Base-by-base conservation (phyloP, 1,139 yeast genomes). In the Diutina mesorugosa region DNA sequence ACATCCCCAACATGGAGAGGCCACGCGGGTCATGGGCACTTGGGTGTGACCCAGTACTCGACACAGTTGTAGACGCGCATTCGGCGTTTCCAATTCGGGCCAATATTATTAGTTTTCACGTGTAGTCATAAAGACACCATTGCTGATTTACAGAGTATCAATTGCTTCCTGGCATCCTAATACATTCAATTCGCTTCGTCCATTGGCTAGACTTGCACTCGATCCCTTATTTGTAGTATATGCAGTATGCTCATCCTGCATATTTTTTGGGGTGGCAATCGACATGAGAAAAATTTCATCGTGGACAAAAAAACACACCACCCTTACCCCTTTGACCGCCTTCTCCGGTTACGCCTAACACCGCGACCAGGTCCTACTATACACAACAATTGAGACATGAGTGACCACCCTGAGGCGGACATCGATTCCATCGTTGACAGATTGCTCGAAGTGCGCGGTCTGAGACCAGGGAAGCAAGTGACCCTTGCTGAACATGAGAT, bases 381-480 rank as follows among this genome's bases (percentile, higher is more conserved):
- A 35, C 41, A 35, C 41, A 35, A 12, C 41, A 35, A 35, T 35
- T 35, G 41, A 35, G 41, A 35, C 53, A 72, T 72, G 74, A 65
- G 77, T 48, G 89, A 84, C 62, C 82, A 83, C 68, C 90, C 82
- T 70, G 96, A 91, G 72, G 96, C 96, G 58, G 98, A 93, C 70
- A 88, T 93, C 68, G 99, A 93, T 72, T 90, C 96, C 66, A 91
- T 93, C 67, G 95, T 93, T 71, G 98, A 93, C 75, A 85, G 98
- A 79, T 82, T 93, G 68, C 79, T 93, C 65, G 99, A 93, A 72
- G 99, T 93, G 57, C 85, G 99, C 73, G 99, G 99, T 61, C 89
- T 96, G 61, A 85, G 97, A 72, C 99, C 99, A 29, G 99, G 99
- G 55, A 91, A 90, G 71, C 97, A 90, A 70, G 99, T 93, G 55